Base-by-base conservation (phyloP, 345 rosid genomes). In the Euphorbia pulcherrima region DNA sequence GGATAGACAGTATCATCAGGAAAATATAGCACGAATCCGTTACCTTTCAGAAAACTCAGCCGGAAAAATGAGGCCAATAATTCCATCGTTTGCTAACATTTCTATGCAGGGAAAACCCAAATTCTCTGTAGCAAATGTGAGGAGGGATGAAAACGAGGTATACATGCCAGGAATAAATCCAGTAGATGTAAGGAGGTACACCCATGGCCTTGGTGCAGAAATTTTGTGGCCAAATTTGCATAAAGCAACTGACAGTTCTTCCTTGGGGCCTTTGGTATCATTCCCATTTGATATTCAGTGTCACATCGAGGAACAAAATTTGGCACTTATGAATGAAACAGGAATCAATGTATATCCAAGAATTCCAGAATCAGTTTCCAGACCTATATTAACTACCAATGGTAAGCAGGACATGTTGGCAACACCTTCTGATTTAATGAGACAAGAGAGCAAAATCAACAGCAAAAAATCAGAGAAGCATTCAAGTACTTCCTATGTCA, bases 1-100 rank as follows among this genome's bases (percentile, higher is more conserved):
- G 4, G 80, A 80, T 78, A 59, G 71, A 53, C 28, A 74, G 78
- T 76, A 65, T 74, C 77, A 69, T 75, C 82, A 82, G 57, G 83
- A 75, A 53, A 65, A 69, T 72, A 57, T 68, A 41, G 52, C 62
- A 7, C 37, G 69, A 69, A 40, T 55, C 65, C 33, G 71, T 73
- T 59, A 71, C 59, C 75, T 40, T 21, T 65, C 79, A 21, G 78
- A 72, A 50, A 72, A 70, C 58, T 80, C 80, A 56, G 53, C 71
- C 10, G 69, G 77, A 50, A 68, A 48, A 56, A 50, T 61, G 61
- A 69, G 61, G 69, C 81, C 48, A 65, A 69, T 41, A 50, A 26
- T 59, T 55, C 69, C 73, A 4, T 64, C 72, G 46, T 72, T 65
- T 26, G 77, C 74, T 73, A 77, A 76, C 16, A 50, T 70, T 62